phyloP scores from a whole-genome alignment of 805 yeast species.

The Candida oleophila region DNA sequence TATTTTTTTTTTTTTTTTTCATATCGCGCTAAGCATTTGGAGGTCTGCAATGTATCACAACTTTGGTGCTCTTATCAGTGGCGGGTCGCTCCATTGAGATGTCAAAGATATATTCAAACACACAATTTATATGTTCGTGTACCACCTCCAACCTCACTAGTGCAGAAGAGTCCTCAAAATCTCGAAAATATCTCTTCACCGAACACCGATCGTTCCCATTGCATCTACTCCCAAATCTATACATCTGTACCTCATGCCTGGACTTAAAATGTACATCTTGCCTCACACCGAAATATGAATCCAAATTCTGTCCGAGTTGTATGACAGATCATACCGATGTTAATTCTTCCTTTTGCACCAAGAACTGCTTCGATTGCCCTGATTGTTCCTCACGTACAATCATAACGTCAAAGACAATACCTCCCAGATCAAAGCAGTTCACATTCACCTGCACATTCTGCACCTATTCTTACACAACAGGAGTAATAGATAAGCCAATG shows the following conservation, averaged over 20 bases:
- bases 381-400: slow-evolving; percentile 26
- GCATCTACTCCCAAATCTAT: slow-evolving; percentile 23
- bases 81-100: too few relatives aligned
- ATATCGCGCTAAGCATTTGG: too few relatives aligned
- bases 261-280: slow-evolving; percentile 25
- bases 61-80: neutral
- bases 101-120: slow-evolving; percentile 24
- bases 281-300: slow-evolving; percentile 20
- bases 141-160: slow-evolving; percentile 6
- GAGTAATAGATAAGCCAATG: slow-evolving; percentile 39
- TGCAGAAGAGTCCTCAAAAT: neutral
- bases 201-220: slow-evolving; percentile 5
- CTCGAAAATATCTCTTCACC: slow-evolving; percentile 6
- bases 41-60: too few relatives aligned
- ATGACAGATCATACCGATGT: slow-evolving; percentile 32
- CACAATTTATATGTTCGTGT: slow-evolving; percentile 19
- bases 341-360: slow-evolving; percentile 24
- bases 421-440: slow-evolving; percentile 28
- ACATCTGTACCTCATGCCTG: slow-evolving; percentile 40
- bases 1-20: too few relatives aligned
- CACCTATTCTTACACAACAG: slow-evolving; percentile 34
- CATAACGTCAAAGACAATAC: slow-evolving; percentile 17
- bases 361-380: slow-evolving; percentile 42
- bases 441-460: slow-evolving; percentile 38
- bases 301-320: slow-evolving; percentile 39